Base-by-base conservation (phyloP, 176 grass and related monocot species). In the Poa pratensis region DNA sequence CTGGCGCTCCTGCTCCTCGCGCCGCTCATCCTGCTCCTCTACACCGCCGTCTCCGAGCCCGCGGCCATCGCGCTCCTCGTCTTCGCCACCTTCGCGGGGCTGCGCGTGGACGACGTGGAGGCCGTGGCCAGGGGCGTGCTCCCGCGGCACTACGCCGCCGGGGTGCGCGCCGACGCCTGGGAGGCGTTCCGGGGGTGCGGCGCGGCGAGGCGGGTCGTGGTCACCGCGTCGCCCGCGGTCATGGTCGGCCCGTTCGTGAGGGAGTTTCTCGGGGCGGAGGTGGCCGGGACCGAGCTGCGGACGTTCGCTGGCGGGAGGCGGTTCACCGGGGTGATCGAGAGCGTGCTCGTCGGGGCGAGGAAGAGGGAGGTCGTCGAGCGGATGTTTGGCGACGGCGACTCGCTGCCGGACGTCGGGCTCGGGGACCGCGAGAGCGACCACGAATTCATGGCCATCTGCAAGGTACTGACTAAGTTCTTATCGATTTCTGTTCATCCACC, bases 391-490 rank as follows among this genome's bases (percentile, higher is more conserved):
- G 82, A 39, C 5, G 81, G 61, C 0, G 86, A 86, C 22, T 46
- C 2, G 43, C 17, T 69, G 77, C 96, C 93, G 2, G 96, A 99
- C 10, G 79, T 99, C 43, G 96, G 96, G 0, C 90, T 99, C 67
- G 93, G 93, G 0, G 96, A 99, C 58, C 86, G 93, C 28, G 93
- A 92, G 40, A 93, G 93, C 64, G 96, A 99, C 81, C 93, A 94
- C 64, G 91, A 96, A 52, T 96, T 98, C 82, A 92, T 99, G 96
- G 91, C 90, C 17, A 16, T 98, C 37, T 98, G 93, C 90, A 96
- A 95, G 91, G 93, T 97, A 90, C 0, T 7, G 34, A 30, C 24
- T 23, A 17, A 43, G 43, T 48, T 2, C 13, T 18, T 37, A 3
- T 32, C 18, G 2, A 5, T 16, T 32, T 18, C 63, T 17, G 15